A percentile compares a stretch with the other conserved stretches of the same genome.
Conservation (phyloP, 345 rosid species). For the Melaleuca alternifolia region DNA sequence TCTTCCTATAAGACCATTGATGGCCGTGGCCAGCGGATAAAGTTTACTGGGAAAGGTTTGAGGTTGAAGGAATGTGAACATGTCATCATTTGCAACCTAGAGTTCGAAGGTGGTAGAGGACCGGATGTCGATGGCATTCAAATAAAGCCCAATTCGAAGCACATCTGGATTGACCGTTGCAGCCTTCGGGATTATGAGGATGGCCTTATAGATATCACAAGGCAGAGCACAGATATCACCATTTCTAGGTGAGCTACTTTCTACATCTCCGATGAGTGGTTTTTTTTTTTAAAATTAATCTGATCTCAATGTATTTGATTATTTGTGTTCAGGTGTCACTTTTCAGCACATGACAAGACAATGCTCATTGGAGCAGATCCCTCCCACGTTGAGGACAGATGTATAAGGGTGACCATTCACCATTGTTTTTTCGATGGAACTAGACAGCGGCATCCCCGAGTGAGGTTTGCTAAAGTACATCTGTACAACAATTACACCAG, state of each 20-base stretch:
- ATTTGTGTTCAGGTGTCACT: conserved; percentile 55
- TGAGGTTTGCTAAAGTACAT: conserved; percentile 81
- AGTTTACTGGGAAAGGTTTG: conserved; percentile 82
- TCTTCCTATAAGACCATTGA: conserved; percentile 92
- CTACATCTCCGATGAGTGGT: not conserved
- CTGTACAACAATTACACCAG: conserved; percentile 82
- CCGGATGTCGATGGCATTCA: conserved; percentile 90
- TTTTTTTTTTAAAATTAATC: not conserved
- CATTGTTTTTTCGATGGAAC: conserved; percentile 94
- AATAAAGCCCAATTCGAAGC: conserved; percentile 82
- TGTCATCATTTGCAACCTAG: conserved; percentile 74
- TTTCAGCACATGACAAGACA: conserved; percentile 75
- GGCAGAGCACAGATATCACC: conserved; percentile 88
- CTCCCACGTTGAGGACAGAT: conserved; percentile 61
- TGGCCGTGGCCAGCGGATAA: conserved; percentile 83
- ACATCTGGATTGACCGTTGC: conserved; percentile 90
- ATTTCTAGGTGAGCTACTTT: conserved; percentile 51
- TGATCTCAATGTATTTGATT: not conserved
- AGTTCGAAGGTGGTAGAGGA: conserved; percentile 83
- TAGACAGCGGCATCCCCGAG: conserved; percentile 88
- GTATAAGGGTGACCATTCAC: conserved; percentile 83
- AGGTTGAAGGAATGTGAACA: conserved; percentile 83
- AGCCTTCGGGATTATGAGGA: conserved; percentile 81
- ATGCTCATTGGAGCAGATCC: conserved; percentile 88
- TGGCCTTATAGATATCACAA: conserved; percentile 89